Base-by-base conservation (phyloP, 352 stramenopile species). In the Phytophthora lateralis region DNA sequence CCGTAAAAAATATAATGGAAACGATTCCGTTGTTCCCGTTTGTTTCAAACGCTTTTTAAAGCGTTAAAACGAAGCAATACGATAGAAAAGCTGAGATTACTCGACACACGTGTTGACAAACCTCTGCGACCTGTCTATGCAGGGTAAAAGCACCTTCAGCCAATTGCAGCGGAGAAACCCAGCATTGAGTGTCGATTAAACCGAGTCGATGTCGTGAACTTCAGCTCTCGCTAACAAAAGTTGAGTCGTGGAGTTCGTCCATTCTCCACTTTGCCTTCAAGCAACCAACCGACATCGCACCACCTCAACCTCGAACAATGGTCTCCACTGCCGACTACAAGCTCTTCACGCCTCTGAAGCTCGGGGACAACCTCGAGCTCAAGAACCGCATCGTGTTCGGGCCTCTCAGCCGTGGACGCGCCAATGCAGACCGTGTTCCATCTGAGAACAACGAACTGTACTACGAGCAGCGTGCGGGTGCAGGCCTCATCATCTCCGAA, bases 401-500 rank as follows among this genome's bases (percentile, higher is more conserved):
- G 11, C 76, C 75, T 7, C 45, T 91, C n/a, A 91, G 63, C 11
- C 78, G 78, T 4, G 72, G 61, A 6, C 76, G 78, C 27, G 66
- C 63, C 27, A 55, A 55, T 34, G 52, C 50, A 3, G 55, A 69
- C 45, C 53, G 59, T 14, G 57, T 81, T 11, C 74, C 80, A 2
- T 75, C 68, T 24, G 76, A 87, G 21, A 47, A 86, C 42, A 81
- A 82, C 44, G 69, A 69, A 10, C 29, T 80, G 10, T 90, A 91
- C 66, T 91, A 91, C 63, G 59, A 71, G 17, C 77, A 90, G 56
- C 78, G 80, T 39, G 75, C 80, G 0, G 70, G 71, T 10, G 78
- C 63, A 6, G 85, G 85, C 4, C 60, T 91, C 6, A 64, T 91
- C 57, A 85, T 93, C 44, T 85, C 79, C 8, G 84, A 93, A 55